Percentiles rank a stretch among this genome's conserved stretches.
Evolutionary conservation across 2,329 filamentous ascomycete genomes (phyloP).

Genomic region (Fusarium setosum): DNA sequence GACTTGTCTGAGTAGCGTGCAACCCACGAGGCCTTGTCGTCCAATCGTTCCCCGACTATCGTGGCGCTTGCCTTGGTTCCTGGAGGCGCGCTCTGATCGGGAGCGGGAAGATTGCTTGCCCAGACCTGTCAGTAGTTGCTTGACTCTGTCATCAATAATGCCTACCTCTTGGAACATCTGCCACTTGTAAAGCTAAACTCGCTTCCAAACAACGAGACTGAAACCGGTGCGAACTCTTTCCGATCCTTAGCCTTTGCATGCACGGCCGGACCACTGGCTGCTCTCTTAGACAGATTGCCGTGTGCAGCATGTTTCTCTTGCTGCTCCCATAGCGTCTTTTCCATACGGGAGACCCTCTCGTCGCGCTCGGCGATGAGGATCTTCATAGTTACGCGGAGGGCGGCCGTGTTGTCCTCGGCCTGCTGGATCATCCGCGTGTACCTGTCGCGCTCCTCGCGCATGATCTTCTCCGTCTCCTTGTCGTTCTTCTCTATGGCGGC

Average conservation of each 20-base stretch:
- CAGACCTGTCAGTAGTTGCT: no score
- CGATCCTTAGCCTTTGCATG: not conserved
- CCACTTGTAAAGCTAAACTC: not conserved
- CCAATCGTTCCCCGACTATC: no score
- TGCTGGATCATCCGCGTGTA: constrained; percentile 19
- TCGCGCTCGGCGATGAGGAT: constrained; percentile 12
- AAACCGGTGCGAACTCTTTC: not conserved
- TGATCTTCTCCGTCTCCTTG: not conserved
- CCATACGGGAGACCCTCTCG: constrained; percentile 4
- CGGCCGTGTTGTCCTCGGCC: constrained; percentile 1
- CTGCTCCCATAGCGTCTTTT: not conserved
- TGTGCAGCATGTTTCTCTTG: not conserved
- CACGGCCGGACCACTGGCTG: not conserved
- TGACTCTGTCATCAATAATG: no score
- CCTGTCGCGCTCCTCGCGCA: constrained; percentile 15
- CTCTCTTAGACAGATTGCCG: not conserved
- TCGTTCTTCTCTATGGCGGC: not conserved
- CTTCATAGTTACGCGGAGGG: not conserved
- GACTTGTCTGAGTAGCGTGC: not conserved
- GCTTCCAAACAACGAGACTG: not conserved
- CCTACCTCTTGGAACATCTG: not conserved
- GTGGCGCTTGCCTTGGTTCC: not conserved
- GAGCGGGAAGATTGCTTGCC: no score
- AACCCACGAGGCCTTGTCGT: constrained; percentile 3
- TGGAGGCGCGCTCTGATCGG: no score